These are phyloP conservation scores for Chytriomyces sp. DNA, from an alignment of 192 early-diverging fungal genomes.

Conservation along the genomic window DNA sequence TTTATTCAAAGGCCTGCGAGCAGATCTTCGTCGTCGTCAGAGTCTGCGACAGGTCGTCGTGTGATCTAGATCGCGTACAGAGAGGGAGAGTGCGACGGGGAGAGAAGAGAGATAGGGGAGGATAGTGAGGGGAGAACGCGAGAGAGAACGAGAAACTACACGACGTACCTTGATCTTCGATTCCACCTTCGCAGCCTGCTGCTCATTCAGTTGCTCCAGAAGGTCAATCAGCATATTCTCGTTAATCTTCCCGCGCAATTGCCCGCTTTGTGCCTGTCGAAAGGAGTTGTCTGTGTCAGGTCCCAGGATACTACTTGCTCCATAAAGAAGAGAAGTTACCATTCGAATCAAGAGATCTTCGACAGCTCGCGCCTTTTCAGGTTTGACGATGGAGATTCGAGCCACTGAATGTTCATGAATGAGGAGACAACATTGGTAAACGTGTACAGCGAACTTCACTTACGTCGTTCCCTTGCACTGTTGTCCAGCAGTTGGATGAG, in stretches of 20 bases:
- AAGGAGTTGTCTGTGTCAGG: neutral
- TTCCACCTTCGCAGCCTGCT: conserved; percentile 54
- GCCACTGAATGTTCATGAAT: conserved; percentile 58
- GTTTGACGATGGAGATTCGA: conserved; percentile 90
- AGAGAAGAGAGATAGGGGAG: too few relatives aligned
- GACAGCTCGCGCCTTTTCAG: conserved; percentile 83
- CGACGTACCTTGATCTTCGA: conserved; percentile 77
- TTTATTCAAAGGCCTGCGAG: conserved; percentile 32
- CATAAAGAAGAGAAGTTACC: conserved; percentile 40
- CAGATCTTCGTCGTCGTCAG: conserved; percentile 51
- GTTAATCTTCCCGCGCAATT: conserved; percentile 80
- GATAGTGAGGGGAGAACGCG: neutral
- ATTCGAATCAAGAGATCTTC: conserved; percentile 91
- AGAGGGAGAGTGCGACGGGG: neutral
- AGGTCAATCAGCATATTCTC: conserved; percentile 87
- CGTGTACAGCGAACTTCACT: conserved; percentile 19
- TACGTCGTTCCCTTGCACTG: conserved; percentile 81
- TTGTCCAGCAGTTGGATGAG: conserved; percentile 81
- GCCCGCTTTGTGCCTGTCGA: conserved; percentile 70
- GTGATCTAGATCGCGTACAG: conserved; percentile 16
- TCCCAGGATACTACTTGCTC: neutral
- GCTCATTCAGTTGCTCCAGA: conserved; percentile 81
- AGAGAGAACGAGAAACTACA: neutral
- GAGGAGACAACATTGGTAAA: neutral
- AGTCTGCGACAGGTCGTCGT: conserved; percentile 43